Base-by-base conservation (phyloP, 129 eudicot species). In the Flaveria brownii region DNA sequence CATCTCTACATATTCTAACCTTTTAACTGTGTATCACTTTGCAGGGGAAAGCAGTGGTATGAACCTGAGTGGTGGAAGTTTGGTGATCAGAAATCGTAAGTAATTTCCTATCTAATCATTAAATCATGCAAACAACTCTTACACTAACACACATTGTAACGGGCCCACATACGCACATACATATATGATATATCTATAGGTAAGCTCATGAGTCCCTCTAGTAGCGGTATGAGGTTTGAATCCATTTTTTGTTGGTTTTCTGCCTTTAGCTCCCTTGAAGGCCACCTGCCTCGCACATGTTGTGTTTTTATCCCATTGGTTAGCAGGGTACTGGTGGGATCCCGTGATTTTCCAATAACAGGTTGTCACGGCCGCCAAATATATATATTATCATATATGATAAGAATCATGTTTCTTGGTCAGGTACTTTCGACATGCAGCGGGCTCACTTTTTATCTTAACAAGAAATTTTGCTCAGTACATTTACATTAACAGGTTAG, bases 51-150 rank as follows among this genome's bases (percentile, higher is more conserved):
- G 67, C 86, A 71, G 33, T 93, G 97, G 98, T 93, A 93, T 75
- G 98, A 93, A 76, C 92, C 98, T 65, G 97, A 90, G n/a, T 93
- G 98, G 98, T 90, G 98, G 98, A 93, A 93, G 82, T 93, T 93
- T 66, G 98, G 98, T 70, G 98, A 90, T 86, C 85, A 85, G 77
- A 88, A 88, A 87, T 77, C 97, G 98, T 93, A 86, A 89, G 98
- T 89, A 57, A 8, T 43, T 74, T 75, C 33, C 43, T 74, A 47
- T 61, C 25, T 26, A 15, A 14, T 59, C 23, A 25, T 12, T 59
- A 46, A 46, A 42, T 15, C 30, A 26, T 43, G 20, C 46, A 10
- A 61, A 57, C 15, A 23, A 23, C 49, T 63, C 23, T 52, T 52
- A 3, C n/a, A 71, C 22, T 10, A 49, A 28, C 12, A 28, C 2